These are phyloP conservation scores for Lactarius evosmus DNA, from an alignment of 768 basidiomycete genomes.

Conservation along the genomic window DNA sequence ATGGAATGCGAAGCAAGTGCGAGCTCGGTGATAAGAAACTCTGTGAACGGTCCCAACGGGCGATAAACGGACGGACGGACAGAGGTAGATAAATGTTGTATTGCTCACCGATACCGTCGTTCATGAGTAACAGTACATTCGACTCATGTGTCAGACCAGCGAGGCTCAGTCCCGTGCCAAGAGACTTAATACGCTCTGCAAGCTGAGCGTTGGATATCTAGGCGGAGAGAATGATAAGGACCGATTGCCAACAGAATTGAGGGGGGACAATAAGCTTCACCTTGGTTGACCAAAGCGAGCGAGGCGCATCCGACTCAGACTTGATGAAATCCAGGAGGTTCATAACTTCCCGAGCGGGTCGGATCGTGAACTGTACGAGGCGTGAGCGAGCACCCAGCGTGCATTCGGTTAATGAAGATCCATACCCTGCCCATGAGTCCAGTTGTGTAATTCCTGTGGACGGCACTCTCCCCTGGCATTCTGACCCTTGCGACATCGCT, in stretches of 20 bases:
- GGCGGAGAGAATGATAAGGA: not conserved
- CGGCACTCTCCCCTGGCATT: conserved; percentile 76
- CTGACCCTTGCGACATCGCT: conserved; percentile 84
- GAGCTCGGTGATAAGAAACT: conserved; percentile 76
- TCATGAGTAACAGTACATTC: conserved; percentile 69
- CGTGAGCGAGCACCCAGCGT: conserved; percentile 8
- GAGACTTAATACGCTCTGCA: conserved; percentile 63
- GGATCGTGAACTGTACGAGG: conserved; percentile 59
- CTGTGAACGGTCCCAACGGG: conserved; percentile 38
- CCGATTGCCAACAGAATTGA: not conserved
- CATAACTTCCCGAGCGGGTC: conserved; percentile 69
- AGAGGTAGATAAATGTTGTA: not conserved
- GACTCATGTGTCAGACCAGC: conserved; percentile 56
- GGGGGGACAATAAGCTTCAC: conserved; percentile 36
- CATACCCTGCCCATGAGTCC: conserved; percentile 74
- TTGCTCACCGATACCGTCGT: conserved; percentile 66
- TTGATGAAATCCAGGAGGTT: conserved; percentile 64
- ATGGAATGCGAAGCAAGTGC: conserved; percentile 71
- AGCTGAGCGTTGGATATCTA: conserved; percentile 75
- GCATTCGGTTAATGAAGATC: conserved; percentile 31
- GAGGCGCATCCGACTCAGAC: conserved; percentile 59
- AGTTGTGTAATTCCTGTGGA: conserved; percentile 89
- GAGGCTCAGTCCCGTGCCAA: conserved; percentile 69
- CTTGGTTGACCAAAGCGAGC: conserved; percentile 78
- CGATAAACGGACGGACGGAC: conserved; percentile 14